Percentiles rank a stretch among this genome's conserved stretches.
Conservation (phyloP, 2,329 filamentous ascomycete species). For the Colletotrichum higginsianum region DNA sequence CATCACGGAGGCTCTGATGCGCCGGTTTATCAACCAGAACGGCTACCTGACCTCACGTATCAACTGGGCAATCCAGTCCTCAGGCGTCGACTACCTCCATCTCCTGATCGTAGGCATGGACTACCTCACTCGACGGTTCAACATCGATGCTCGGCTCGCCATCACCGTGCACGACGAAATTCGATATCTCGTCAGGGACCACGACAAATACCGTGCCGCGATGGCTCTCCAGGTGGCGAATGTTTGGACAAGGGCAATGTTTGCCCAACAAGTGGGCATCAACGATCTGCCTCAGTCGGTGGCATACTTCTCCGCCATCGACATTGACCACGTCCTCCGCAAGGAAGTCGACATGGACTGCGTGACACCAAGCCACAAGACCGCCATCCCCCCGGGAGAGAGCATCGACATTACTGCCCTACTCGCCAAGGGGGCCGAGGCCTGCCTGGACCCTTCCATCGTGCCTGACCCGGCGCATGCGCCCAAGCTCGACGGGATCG, state of each 20-base stretch:
- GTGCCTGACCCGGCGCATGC: slow-evolving; percentile 65
- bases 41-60: slow-evolving; percentile 96
- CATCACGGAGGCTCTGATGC: slow-evolving; percentile 95
- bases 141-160: slow-evolving; percentile 85
- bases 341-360: slow-evolving; percentile 99
- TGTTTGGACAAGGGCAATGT: slow-evolving; percentile 97
- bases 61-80: slow-evolving; percentile 99
- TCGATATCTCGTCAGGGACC: slow-evolving; percentile 87
- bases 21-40: slow-evolving; percentile 87
- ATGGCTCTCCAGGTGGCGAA: slow-evolving; percentile 96
- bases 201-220: slow-evolving; percentile 89
- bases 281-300: slow-evolving; percentile 94
- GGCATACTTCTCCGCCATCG: slow-evolving; percentile 95
- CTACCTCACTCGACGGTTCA: slow-evolving; percentile 88
- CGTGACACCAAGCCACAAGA: slow-evolving; percentile 87
- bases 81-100: slow-evolving; percentile 96
- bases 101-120: slow-evolving; percentile 96
- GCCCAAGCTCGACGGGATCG: slow-evolving; percentile 73
- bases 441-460: slow-evolving; percentile 77
- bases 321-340: slow-evolving; percentile 94
- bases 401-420: slow-evolving; percentile 87
- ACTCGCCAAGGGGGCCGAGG: slow-evolving; percentile 78
- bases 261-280: slow-evolving; percentile 96
- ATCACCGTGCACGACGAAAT: slow-evolving; percentile 99
- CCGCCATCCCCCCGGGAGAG: slow-evolving; percentile 86